These are phyloP conservation scores for Epichloe coenophiala DNA, from an alignment of 2,329 filamentous ascomycete species.

Conservation along the genomic window DNA sequence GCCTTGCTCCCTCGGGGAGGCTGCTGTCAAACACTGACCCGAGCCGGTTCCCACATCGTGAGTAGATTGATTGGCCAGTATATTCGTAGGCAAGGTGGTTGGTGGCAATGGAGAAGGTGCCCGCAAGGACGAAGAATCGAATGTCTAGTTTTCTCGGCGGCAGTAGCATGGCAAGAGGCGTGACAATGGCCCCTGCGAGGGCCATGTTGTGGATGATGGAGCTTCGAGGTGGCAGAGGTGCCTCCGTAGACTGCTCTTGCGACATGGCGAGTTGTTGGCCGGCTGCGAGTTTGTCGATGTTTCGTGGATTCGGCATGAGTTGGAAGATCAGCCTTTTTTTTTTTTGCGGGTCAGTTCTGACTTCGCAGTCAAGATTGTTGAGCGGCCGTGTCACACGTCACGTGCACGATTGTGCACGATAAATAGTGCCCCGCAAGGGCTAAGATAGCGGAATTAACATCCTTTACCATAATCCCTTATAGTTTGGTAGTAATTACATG, in stretches of 20 bases:
- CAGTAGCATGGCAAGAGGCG: slow-evolving; percentile 33
- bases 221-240: slow-evolving; percentile 20
- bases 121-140: slow-evolving; percentile 35
- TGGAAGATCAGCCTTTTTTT: neutral
- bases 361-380: too few species aligned
- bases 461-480: too few species aligned
- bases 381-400: too few species aligned
- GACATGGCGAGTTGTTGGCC: slow-evolving; percentile 12
- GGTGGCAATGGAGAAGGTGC: slow-evolving; percentile 36
- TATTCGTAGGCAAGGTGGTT: slow-evolving; percentile 44
- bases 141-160: slow-evolving; percentile 39
- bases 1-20: slow-evolving; percentile 42
- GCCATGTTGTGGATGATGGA: slow-evolving; percentile 32
- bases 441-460: too few species aligned
- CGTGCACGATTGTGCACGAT: too few species aligned
- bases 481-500: too few species aligned
- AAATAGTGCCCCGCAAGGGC: too few species aligned
- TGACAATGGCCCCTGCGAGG: slow-evolving; percentile 32
- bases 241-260: slow-evolving; percentile 12
- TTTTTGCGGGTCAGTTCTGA: neutral
- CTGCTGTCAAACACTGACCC: slow-evolving; percentile 33
- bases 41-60: slow-evolving; percentile 31
- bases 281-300: neutral
- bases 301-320: neutral
- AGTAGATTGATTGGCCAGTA: slow-evolving; percentile 38